Percentiles rank a stretch among this genome's conserved stretches.
Conservation (phyloP, 495 filamentous ascomycete species). For the Penicillium antarcticum region DNA sequence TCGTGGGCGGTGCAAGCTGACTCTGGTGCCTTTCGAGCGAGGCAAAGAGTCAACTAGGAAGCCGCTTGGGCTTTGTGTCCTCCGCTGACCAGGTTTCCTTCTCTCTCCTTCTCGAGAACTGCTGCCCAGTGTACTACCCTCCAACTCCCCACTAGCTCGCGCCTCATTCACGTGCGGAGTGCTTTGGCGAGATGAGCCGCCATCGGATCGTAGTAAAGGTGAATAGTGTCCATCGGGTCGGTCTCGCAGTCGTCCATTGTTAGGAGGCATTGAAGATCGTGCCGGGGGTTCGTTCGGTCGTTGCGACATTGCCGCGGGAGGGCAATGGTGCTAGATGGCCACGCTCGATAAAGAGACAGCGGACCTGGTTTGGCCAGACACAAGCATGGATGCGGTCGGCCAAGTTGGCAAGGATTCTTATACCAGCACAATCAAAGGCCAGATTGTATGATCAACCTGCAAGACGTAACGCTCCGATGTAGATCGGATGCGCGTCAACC, state of each 20-base stretch:
- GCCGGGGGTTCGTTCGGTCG: slow-evolving; percentile 15
- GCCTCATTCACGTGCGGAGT: slow-evolving; percentile 29
- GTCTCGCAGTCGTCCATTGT: slow-evolving; percentile 11
- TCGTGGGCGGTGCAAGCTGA: slow-evolving; percentile 22
- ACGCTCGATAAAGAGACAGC: slow-evolving; percentile 21
- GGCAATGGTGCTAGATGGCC: slow-evolving; percentile 19
- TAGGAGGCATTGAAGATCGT: slow-evolving; percentile 14
- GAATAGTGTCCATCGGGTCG: slow-evolving; percentile 1
- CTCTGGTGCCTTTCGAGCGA: slow-evolving; percentile 25
- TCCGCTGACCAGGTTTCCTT: slow-evolving; percentile 23
- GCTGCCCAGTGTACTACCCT: slow-evolving; percentile 40
- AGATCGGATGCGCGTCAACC: slow-evolving; percentile 18
- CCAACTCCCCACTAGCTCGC: slow-evolving; percentile 34
- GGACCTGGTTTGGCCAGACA: slow-evolving; percentile 13
- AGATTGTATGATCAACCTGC: slow-evolving; percentile 6
- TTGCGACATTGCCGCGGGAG: slow-evolving; percentile 23
- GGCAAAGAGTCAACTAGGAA: slow-evolving; percentile 46
- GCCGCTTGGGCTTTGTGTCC: slow-evolving; percentile 39
- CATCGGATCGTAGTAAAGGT: slow-evolving; percentile 14
- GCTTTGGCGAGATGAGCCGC: slow-evolving; percentile 12
- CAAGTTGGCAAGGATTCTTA: background rate
- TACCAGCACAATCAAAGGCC: background rate
- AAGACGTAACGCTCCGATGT: slow-evolving; percentile 7
- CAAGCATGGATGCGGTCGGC: slow-evolving; percentile 18
- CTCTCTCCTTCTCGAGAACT: slow-evolving; percentile 38